Evolutionary conservation across 2,329 filamentous ascomycete genomes (phyloP), one percentile per base, ranked within the genome.

Genomic region (Colletotrichum noveboracense): DNA sequence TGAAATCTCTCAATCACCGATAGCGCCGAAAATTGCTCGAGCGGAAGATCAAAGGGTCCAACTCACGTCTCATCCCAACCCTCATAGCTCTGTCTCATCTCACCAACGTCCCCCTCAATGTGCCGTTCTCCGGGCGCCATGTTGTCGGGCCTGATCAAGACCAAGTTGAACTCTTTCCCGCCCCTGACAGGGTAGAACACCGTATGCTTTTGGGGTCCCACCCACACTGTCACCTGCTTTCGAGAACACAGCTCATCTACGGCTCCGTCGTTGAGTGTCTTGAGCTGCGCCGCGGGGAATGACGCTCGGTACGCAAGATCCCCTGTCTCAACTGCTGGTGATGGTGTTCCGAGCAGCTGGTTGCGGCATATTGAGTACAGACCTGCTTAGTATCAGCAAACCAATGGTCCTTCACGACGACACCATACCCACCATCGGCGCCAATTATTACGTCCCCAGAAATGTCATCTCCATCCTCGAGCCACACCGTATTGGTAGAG

Each of bases 31-130:
- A 36, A 9, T 5, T 12, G 58, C 32, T 6, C 58, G 18, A 52
- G 43, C n/a, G 43, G 43, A 36, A 18, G 30, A 6, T 30, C 21
- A 43, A 3, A 34, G 10, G 30, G 26, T 16, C 3, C 30, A 26
- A 74, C 71, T 55, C 14, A 76, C 74, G 28, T 71, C 32, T 52
- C 61, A 28, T 76, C 71, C 74, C 74, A 76, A 3, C 74, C 71
- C 13, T 32, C 60, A 21, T 56, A 71, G 7, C 26, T 66, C 16
- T 66, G 38, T 8, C 62, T 75, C 74, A 76, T 76, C 55, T 76
- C 71, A 18, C 34, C 71, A 5, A 62, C 28, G 2, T 76, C 74
- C 4, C 71, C 60, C 2, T 65, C 65, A 1, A 10, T 10, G 5
- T 55, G 60, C 9, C 16, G 9, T 7, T 61, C 16, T 4, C 60